Base-by-base conservation (phyloP, 176 grass and related monocot species). In the Cenchrus americanus region DNA sequence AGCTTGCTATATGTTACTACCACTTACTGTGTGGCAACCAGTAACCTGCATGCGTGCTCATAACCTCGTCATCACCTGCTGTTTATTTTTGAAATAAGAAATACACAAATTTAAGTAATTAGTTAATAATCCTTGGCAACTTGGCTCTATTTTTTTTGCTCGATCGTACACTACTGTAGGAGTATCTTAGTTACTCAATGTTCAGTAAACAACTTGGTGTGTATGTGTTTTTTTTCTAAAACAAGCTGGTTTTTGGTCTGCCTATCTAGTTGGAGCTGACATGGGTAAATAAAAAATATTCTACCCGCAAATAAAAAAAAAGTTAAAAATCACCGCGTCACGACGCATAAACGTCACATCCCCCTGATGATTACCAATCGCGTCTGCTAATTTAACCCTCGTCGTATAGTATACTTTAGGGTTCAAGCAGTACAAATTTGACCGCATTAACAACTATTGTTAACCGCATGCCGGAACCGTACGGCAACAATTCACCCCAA, bases 191-290 rank as follows among this genome's bases (percentile, higher is more conserved):
- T 58, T n/a, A 26, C 43, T 52, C 47, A 8, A 1, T 66, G 19
- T 69, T 57, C 30, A 27, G 37, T 44, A 10, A 6, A 18, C 17
- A 37, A 69, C 24, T 70, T 58, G 7, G 10, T 77, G 21, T 37
- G 34, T 3, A 3, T 37, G 34, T 37, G 5, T n/a, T 43, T 65
- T 5, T 43, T 43, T 43, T 7, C 14, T 26, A 32, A 65, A 32
- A 50, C 27, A 15, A 32, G 12, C 4, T 1, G 24, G 24, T 6
- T 23, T 48, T 5, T 47, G 40, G 17, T 60, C 30, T 27, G 66
- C 44, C 55, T n/a, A n/a, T n/a, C n/a, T 79, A 79, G 84, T 63
- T 86, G 84, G 76, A 80, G 75, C 53, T 52, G 66, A 71, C 65
- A 27, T 34, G 5, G 5, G 50, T 47, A 34, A 54, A 49, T 14